Conservation (phyloP, 805 yeast genomes). For the Wickerhamomyces ciferrii region DNA sequence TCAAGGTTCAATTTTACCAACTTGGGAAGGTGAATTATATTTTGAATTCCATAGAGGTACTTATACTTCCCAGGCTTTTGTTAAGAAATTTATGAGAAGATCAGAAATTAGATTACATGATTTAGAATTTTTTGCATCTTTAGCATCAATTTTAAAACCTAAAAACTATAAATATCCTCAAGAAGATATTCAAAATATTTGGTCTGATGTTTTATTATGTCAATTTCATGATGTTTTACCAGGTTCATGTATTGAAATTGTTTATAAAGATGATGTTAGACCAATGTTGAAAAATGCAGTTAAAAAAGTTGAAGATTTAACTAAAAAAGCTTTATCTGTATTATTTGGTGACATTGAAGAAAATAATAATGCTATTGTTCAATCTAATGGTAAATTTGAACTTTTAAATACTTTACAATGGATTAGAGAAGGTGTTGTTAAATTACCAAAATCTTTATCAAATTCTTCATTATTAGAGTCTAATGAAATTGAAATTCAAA, state of each 20-base stretch:
- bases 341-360: conserved; percentile 11
- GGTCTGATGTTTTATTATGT: conserved; percentile 88
- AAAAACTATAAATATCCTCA: conserved; percentile 64
- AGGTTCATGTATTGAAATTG: conserved; percentile 93
- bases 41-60: conserved; percentile 97
- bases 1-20: conserved; percentile 63
- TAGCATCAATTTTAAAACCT: conserved; percentile 50
- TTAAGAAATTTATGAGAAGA: conserved; percentile 73
- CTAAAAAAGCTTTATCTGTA: conserved; percentile 43
- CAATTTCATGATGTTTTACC: conserved; percentile 99
- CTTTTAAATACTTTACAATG: conserved; percentile 59
- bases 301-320: conserved; percentile 45
- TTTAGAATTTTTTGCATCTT: conserved; percentile 76
- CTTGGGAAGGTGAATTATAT: conserved; percentile 93
- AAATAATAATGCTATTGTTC: neutral
- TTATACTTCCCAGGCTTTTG: conserved; percentile 88
- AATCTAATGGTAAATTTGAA: conserved; percentile 17
- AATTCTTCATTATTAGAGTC: neutral
- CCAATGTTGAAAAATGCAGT: conserved; percentile 66
- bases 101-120: conserved; percentile 79
- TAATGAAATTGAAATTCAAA: conserved; percentile 9
- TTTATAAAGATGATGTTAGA: conserved; percentile 81
- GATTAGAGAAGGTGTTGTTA: conserved; percentile 41
- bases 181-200: conserved; percentile 57
- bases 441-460: conserved; percentile 21